Evolutionary conservation across 2,329 filamentous ascomycete genomes (phyloP).

Genomic region (Eutypa lata): DNA sequence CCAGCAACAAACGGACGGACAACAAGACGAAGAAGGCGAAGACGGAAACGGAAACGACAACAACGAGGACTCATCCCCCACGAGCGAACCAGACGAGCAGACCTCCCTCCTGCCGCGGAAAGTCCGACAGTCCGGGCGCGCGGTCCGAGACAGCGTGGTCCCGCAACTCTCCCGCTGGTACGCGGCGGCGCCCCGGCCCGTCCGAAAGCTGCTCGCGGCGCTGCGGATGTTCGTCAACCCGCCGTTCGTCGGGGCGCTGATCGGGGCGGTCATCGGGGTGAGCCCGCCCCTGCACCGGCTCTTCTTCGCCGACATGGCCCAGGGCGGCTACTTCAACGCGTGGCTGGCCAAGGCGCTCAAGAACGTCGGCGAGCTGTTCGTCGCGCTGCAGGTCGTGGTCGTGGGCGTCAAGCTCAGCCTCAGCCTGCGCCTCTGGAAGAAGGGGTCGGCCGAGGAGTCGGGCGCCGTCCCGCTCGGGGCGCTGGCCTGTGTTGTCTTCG

Average conservation of each 20-base stretch:
- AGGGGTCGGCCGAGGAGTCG: slow-evolving; percentile 33
- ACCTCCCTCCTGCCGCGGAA: slow-evolving; percentile 16
- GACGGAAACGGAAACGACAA: too few relatives aligned
- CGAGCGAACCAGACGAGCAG: slow-evolving; percentile 8
- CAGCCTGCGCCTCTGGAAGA: slow-evolving; percentile 45
- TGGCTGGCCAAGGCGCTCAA: slow-evolving; percentile 53
- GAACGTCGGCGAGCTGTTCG: slow-evolving; percentile 57
- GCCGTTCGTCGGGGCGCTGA: slow-evolving; percentile 47
- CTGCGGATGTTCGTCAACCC: slow-evolving; percentile 47
- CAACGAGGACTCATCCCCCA: too few relatives aligned
- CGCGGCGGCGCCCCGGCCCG: slow-evolving; percentile 26
- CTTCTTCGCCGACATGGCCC: slow-evolving; percentile 48
- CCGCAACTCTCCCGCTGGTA: slow-evolving; percentile 20
- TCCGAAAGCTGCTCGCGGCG: slow-evolving; percentile 30
- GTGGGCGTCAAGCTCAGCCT: slow-evolving; percentile 55
- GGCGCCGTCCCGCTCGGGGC: slow-evolving; percentile 39
- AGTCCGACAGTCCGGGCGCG: slow-evolving; percentile 24
- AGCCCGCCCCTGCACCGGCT: slow-evolving; percentile 48
- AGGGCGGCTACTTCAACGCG: slow-evolving; percentile 54
- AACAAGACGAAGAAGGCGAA: not conserved
- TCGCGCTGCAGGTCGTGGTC: slow-evolving; percentile 54
- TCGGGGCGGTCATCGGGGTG: slow-evolving; percentile 51
- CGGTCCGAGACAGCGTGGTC: slow-evolving; percentile 4
- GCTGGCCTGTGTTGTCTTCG: slow-evolving; percentile 42
- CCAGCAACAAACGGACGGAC: slow-evolving; percentile 1